Evolutionary conservation across 179 eudicot genomes (phyloP).

Genomic region (Spergularia azorica): DNA sequence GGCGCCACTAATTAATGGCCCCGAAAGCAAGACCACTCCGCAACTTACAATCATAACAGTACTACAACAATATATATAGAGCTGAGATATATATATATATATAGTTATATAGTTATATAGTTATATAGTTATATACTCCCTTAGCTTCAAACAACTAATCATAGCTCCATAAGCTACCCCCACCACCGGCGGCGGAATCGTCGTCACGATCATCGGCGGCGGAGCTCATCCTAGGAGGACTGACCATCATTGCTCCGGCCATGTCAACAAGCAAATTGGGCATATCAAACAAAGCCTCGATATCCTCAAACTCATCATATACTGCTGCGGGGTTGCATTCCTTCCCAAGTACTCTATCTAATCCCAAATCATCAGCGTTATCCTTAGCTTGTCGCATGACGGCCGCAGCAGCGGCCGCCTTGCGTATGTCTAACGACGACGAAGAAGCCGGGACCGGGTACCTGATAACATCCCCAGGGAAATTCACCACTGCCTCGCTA

Average conservation of each 20-base stretch:
- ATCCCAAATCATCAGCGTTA: not conserved
- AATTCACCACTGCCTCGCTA: constrained; percentile 52
- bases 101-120: too few species aligned
- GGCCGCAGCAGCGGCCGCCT: constrained; percentile 62
- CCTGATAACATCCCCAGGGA: constrained; percentile 42
- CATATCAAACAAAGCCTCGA: constrained; percentile 32
- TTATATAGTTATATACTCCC: too few species aligned
- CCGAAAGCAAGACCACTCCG: constrained; percentile 9
- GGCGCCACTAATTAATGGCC: too few species aligned
- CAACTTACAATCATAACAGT: not conserved
- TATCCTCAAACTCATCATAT: constrained; percentile 26
- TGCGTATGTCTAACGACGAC: constrained; percentile 48
- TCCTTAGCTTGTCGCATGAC: constrained; percentile 30
- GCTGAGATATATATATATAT: too few species aligned
- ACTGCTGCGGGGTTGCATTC: too few species aligned
- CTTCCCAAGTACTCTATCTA: too few species aligned
- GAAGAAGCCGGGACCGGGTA: constrained; percentile 60
- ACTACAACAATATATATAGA: too few species aligned
- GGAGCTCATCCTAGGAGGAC: constrained; percentile 25
- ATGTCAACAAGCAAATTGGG: constrained; percentile 34
- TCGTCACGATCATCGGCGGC: not conserved
- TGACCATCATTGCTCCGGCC: constrained; percentile 44
- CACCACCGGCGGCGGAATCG: constrained; percentile 8
- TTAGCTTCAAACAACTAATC: constrained; percentile 6
- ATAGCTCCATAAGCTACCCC: constrained; percentile 33